Percentiles rank a stretch among this genome's conserved stretches.
Conservation (phyloP, 768 basidiomycete genomes). For the Mycena vulgaris region DNA sequence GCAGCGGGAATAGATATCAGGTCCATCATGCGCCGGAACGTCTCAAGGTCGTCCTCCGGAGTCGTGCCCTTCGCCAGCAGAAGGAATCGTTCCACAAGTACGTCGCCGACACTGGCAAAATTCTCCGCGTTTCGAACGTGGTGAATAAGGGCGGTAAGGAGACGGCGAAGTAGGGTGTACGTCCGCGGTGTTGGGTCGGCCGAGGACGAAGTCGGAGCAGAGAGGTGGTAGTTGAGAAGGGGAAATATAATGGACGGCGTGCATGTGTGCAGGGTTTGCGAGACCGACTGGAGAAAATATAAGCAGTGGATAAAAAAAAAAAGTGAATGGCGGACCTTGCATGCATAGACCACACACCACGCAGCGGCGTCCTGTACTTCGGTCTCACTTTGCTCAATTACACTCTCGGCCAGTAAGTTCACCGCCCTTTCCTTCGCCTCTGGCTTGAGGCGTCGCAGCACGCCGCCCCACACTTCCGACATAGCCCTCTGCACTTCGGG, state of each 20-base stretch:
- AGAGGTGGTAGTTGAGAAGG: conserved; percentile 71
- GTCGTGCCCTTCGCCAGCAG: conserved; percentile 40
- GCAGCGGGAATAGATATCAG: conserved; percentile 70
- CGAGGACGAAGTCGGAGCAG: conserved; percentile 43
- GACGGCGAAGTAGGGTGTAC: conserved; percentile 74
- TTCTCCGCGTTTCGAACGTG: conserved; percentile 82
- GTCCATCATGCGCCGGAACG: conserved; percentile 68
- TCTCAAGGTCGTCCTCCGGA: conserved; percentile 50
- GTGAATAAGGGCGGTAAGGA: conserved; percentile 86
- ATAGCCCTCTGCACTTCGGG: conserved; percentile 83
- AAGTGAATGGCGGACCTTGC: conserved; percentile 68
- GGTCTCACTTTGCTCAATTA: conserved; percentile 43
- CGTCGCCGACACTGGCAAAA: conserved; percentile 70
- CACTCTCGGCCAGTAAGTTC: conserved; percentile 64
- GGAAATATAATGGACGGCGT: conserved; percentile 73
- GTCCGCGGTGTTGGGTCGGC: conserved; percentile 56
- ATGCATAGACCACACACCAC: conserved; percentile 84
- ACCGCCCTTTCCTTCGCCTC: conserved; percentile 72
- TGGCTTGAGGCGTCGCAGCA: conserved; percentile 79
- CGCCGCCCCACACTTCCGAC: conserved; percentile 90
- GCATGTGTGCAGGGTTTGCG: conserved; percentile 85
- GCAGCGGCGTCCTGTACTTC: conserved; percentile 76
- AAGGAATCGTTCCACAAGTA: conserved; percentile 61
- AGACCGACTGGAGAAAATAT: conserved; percentile 72
- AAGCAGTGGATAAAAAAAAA: conserved; percentile 23